Base-by-base conservation (phyloP, 2,329 filamentous ascomycete species). In the Xylariaceae sp. region DNA sequence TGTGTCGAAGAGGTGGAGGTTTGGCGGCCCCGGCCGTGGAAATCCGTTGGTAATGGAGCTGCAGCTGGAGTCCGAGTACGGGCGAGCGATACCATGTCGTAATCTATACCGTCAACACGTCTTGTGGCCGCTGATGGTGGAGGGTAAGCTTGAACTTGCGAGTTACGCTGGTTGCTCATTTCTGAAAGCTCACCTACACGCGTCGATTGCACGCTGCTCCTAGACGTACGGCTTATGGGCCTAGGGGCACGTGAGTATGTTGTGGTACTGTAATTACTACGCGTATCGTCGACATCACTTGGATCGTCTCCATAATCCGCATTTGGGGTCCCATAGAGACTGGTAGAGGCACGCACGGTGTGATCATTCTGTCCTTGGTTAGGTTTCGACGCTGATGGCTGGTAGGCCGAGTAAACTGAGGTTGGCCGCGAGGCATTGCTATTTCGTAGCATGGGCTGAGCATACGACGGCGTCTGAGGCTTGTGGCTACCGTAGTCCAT, bases 321-420 rank as follows among this genome's bases (percentile, higher is more conserved):
- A 9, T 10, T 24, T 10, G 47, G 46, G 11, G 39, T 32, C 5
- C 21, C 47, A 24, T 43, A 18, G 8, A 48, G 30, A 29, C 50
- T 49, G 0, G 45, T 11, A 3, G 39, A 41, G 20, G n/a, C 41
- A 26, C 41, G 41, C 9, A 9, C 24, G 36, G 10, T 21, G 18
- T 21, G 41, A 11, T 33, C 2, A 6, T 4, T 15, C 26, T 21
- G 4, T 21, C 8, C 21, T 30, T 35, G 42, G 21, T 18, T 44
- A 16, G 27, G 39, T 13, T 15, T 6, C 2, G 32, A 24, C 24
- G 35, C 9, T n/a, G 16, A 23, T 16, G 57, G 59, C 9, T 29
- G 39, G 41, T 63, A 60, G 7, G 59, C 40, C 7, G 39, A 20
- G 23, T 59, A 61, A 3, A 16, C 18, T 4, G 55, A 47, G 15